Evolutionary conservation across 257 asterid genomes (phyloP), one percentile per base, ranked within the genome.

Genomic region (Parsonsia alboflavescens): DNA sequence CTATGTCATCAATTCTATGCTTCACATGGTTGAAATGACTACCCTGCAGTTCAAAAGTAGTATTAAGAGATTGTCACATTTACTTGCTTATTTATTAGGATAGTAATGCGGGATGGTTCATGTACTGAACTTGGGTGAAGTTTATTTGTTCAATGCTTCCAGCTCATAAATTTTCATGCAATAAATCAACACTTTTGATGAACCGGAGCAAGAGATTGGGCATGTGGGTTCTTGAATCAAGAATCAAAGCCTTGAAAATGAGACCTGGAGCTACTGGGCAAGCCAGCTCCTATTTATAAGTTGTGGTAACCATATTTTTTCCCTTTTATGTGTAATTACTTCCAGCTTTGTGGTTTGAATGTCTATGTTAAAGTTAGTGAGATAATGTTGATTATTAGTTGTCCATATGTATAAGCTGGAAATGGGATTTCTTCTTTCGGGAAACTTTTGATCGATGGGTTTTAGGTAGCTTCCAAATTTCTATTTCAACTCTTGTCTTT

Each of bases 91-190:
- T 42, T 50, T 50, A 33, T 33, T 33, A 3, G 39, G 1, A 33
- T 33, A 33, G 39, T 33, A 33, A 33, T 33, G 39, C 3, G 12
- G 12, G 3, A 54, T 58, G 17, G 65, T 58, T 56, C 26, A 11
- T 58, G 8, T 71, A 19, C 82, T 79, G 65, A 81, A 85, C 71
- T 52, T 83, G 78, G 22, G 83, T 65, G 75, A 85, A 85, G 33
- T 81, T 79, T 42, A 81, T 78, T 81, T 83, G 85, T 72, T 81
- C 86, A 56, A 85, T 77, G 80, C 80, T 85, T 73, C 86, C 87
- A 13, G 77, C 78, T 33, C 83, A 84, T 76, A 86, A 87, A 49
- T 81, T 80, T 45, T 84, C 87, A 77, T 81, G 75, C 62, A 85
- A 24, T 19, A 73, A 3, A 16, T 81, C 82, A 17, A 81, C 75